Evolutionary conservation across 176 grass and related monocot species (phyloP), one percentile per base, ranked within the genome.

Genomic region (Oryza longistaminata): DNA sequence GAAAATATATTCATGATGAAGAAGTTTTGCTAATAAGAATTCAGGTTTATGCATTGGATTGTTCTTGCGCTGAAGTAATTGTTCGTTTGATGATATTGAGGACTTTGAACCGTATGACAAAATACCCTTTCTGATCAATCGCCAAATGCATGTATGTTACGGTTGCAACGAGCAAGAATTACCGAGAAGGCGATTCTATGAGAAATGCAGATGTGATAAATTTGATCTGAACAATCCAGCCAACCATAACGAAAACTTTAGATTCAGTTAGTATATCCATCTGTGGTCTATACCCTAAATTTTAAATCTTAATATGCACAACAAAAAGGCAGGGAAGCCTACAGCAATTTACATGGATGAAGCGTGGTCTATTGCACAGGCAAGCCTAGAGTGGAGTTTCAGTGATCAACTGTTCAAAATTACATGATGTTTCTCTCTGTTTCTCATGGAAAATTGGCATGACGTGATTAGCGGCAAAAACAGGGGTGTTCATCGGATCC

Each of bases 261-360:
- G 53, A 42, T 42, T 15, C 52, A 25, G 21, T 42, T 55, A n/a
- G 1, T 8, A 15, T 77, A 50, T 64, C 45, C 5, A 70, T 70
- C 45, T 24, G 65, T 73, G 2, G 26, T 85, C 17, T 81, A 71
- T 21, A 40, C 46, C 73, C 55, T 42, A 61, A 9, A 81, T 71
- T 61, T 21, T 43, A 48, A 82, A 81, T 70, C 45, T 19, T 42
- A 26, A 83, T 83, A 31, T 83, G 64, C 68, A 90, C 79, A 68
- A 33, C 79, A 87, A 67, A 82, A 86, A 46, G 15, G 64, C 21
- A 71, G 35, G 43, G 71, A 76, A 50, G 15, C 49, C 21, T 29
- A 8, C 1, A 26, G 6, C 21, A 27, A 6, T 81, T 75, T 33
- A 71, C 61, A 81, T 46, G 82, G 74, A 27, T n/a, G 48, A 58